Percentiles rank a stretch among this genome's conserved stretches.
phyloP scores from a whole-genome alignment of 2,329 filamentous ascomycete species.

The Aschersonia sp. region DNA sequence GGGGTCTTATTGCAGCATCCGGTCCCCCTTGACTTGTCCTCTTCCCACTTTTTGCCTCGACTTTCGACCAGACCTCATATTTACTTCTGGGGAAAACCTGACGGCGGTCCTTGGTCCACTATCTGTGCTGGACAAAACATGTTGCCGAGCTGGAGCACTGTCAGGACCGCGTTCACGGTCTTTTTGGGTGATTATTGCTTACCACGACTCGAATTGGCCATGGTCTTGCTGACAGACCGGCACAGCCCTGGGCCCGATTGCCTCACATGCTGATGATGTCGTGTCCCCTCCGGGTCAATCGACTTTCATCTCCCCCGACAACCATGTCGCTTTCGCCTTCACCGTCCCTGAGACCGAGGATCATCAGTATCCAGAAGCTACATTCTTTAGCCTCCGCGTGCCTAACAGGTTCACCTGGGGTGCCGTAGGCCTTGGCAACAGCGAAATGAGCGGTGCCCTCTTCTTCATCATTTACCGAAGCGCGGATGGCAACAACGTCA shows the following conservation, averaged over 20 bases:
- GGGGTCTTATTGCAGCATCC: too few relatives aligned
- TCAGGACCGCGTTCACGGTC: neutral
- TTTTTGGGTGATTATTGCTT: neutral
- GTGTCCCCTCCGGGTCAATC: conserved; percentile 18
- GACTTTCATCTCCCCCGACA: conserved; percentile 27
- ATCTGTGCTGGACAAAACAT: too few relatives aligned
- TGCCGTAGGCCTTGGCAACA: conserved; percentile 37
- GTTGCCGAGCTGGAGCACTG: too few relatives aligned
- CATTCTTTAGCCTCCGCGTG: conserved; percentile 40
- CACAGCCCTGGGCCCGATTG: conserved; percentile 10
- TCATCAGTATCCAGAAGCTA: conserved; percentile 17
- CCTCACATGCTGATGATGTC: conserved; percentile 12
- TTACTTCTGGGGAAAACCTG: too few relatives aligned
- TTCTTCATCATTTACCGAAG: conserved; percentile 41
- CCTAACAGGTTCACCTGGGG: conserved; percentile 32
- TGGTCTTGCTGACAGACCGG: neutral
- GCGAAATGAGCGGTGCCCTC: conserved; percentile 35
- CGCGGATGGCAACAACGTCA: conserved; percentile 31
- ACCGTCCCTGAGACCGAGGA: conserved; percentile 31
- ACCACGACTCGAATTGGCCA: too few relatives aligned
- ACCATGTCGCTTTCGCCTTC: conserved; percentile 32
- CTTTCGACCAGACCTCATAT: too few relatives aligned
- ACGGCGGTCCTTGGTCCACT: too few relatives aligned
- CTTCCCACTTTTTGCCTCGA: too few relatives aligned
- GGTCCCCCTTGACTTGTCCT: too few relatives aligned